A percentile compares a stretch with the other conserved stretches of the same genome.
phyloP scores from a whole-genome alignment of 345 rosid genomes.

The Lenwebbia sp. region DNA sequence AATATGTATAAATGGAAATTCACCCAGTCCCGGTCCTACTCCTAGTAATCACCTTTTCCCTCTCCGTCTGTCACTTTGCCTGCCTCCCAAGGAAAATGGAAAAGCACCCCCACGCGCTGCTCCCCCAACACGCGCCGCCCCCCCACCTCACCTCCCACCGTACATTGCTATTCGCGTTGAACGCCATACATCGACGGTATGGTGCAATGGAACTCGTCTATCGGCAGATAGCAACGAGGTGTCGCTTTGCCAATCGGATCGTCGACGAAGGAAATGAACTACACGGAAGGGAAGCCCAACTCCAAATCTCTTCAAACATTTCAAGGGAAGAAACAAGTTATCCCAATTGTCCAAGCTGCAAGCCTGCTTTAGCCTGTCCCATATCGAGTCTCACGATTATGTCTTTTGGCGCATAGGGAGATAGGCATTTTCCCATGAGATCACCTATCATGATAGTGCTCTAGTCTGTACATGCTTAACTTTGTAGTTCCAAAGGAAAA shows the following conservation, averaged over 20 bases:
- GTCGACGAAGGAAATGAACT: rapidly evolving
- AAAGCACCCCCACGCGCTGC: conserved; percentile 14
- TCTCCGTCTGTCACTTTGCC: conserved; percentile 11
- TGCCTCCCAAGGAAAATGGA: conserved; percentile 69
- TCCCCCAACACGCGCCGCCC: not conserved
- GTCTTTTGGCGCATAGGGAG: no score
- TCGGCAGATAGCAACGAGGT: no score
- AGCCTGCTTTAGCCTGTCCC: no score
- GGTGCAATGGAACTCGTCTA: not conserved
- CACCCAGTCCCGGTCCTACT: not conserved
- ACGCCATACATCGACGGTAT: not conserved
- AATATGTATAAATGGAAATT: conserved; percentile 17
- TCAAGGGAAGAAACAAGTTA: not conserved
- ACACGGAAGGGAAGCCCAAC: rapidly evolving
- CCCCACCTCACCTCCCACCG: not conserved
- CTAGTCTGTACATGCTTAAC: no score
- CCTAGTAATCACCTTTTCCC: not conserved
- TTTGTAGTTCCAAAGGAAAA: no score
- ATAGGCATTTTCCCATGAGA: not conserved
- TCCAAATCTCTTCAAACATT: not conserved
- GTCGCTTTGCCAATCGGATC: no score
- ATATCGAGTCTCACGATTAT: no score
- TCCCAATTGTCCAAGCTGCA: rapidly evolving
- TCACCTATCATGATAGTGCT: no score
- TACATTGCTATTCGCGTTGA: not conserved